Evolutionary conservation across 2,329 filamentous ascomycete species (phyloP), one percentile per base, ranked within the genome.

Genomic region (Colletotrichum liaoningense): DNA sequence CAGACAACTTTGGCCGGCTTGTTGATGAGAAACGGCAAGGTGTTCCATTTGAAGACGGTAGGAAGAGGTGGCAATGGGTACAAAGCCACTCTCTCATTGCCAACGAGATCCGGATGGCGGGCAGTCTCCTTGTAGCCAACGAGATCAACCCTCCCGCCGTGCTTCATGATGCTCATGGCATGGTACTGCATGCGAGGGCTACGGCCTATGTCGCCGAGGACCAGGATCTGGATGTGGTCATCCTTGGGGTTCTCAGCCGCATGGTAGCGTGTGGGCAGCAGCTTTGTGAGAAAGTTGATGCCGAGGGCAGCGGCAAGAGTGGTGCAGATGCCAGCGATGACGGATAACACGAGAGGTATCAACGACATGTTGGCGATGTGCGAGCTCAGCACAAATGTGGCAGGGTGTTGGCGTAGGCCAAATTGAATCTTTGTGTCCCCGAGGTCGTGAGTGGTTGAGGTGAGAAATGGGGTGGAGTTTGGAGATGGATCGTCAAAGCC

Each of bases 181-280:
- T 99, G 97, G 79, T 99, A 98, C 80, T 98, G 95, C 96, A 99
- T 99, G 69, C 97, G 94, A 63, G 97, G 97, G 81, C 96, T 98
- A 58, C 95, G 91, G 52, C 97, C 97, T 81, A 99, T 95, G 80
- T 99, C 97, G 57, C 97, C 97, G 33, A 99, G 89, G 22, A 99
- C 97, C 19, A 99, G 88, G 65, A 99, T 91, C 82, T 98, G 95
- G 56, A 96, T 80, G 73, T 85, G 84, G 55, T 86, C 83, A 76
- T 85, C 81, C 26, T 81, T 77, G 49, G 80, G 80, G 14, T 79
- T 79, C 72, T 77, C 77, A 2, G 83, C 77, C 5, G 83, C 81
- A 12, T 65, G 75, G 72, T 85, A 83, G 16, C 82, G 79, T 22
- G 78, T 81, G 8, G 84, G 85, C 26, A 82, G 76, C 19, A 77